Percentiles rank a stretch among this genome's conserved stretches.
phyloP scores from a whole-genome alignment of 2,329 filamentous ascomycete species.

The Dactylella cylindrospora region DNA sequence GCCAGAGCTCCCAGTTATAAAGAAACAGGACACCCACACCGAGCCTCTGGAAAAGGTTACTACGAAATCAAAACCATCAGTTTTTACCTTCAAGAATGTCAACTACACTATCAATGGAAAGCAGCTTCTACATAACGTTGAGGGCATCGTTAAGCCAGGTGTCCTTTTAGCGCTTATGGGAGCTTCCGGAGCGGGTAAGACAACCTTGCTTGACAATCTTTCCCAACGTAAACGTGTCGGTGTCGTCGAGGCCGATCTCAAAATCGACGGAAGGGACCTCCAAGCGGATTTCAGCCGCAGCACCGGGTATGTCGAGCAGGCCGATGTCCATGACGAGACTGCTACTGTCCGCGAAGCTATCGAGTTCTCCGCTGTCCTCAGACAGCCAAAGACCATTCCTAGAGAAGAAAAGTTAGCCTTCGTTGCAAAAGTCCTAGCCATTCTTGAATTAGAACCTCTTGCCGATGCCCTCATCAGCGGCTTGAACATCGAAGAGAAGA shows the following conservation, averaged over 20 bases:
- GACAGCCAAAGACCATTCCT: conserved; percentile 61
- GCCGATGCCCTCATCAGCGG: conserved; percentile 66
- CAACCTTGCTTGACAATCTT: conserved; percentile 75
- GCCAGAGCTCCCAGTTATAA: conserved; percentile 13
- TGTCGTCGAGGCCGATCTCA: conserved; percentile 67
- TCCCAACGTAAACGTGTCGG: conserved; percentile 71
- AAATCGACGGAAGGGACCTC: conserved; percentile 67
- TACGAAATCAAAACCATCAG: conserved; percentile 43
- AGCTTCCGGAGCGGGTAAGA: conserved; percentile 79
- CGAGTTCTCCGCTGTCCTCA: conserved; percentile 67
- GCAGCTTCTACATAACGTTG: conserved; percentile 68
- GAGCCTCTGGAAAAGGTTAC: conserved; percentile 29
- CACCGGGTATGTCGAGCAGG: conserved; percentile 72
- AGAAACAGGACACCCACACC: conserved; percentile 6
- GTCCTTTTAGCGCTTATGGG: conserved; percentile 80
- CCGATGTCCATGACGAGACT: conserved; percentile 69
- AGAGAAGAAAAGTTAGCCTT: conserved; percentile 66
- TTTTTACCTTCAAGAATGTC: conserved; percentile 72
- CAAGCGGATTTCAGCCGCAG: conserved; percentile 66
- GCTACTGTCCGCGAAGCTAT: conserved; percentile 68
- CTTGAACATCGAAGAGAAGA: conserved; percentile 69
- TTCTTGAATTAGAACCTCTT: conserved; percentile 66
- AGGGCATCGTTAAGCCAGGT: conserved; percentile 77
- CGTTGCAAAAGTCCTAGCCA: conserved; percentile 66
- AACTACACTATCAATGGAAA: conserved; percentile 72